Conservation (phyloP, 495 filamentous ascomycete genomes). For the Hyphodiscus hymeniophilus region DNA sequence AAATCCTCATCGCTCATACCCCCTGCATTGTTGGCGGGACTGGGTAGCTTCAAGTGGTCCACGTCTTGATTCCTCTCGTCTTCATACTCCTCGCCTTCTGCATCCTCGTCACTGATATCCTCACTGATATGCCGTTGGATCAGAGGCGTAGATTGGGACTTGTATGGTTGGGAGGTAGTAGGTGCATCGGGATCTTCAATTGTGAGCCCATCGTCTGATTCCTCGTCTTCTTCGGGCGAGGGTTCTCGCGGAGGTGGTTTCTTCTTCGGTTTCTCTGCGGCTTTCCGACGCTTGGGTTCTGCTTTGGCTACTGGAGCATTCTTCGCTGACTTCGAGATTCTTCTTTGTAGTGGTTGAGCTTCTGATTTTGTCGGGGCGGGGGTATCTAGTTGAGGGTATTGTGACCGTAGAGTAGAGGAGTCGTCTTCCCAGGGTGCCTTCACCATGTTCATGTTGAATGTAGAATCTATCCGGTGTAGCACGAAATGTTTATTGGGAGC, state of each 20-base stretch:
- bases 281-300: constrained; percentile 14
- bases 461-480: constrained; percentile 48
- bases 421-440: constrained; percentile 19
- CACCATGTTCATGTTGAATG: constrained; percentile 50
- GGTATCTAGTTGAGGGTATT: constrained; percentile 17
- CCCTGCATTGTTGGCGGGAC: constrained; percentile 19
- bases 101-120: constrained; percentile 20
- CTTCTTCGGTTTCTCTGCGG: constrained; percentile 15
- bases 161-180: constrained; percentile 1
- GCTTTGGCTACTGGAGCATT: constrained; percentile 10
- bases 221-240: constrained; percentile 23
- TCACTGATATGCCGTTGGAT: constrained; percentile 16
- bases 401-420: constrained; percentile 8
- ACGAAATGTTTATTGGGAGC: constrained; percentile 44
- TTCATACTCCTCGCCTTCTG: constrained; percentile 16
- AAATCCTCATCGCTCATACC: constrained; percentile 21
- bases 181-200: constrained; percentile 22
- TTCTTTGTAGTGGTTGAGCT: constrained; percentile 14
- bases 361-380: not conserved
- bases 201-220: constrained; percentile 23
- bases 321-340: constrained; percentile 10
- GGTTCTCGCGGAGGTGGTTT: constrained; percentile 20
- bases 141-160: constrained; percentile 6
- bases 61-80: constrained; percentile 21
- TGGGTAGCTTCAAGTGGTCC: constrained; percentile 20